Evolutionary conservation across 192 early-diverging fungal genomes (phyloP), one percentile per base, ranked within the genome.

Genomic region (Geranomyces michiganensis): DNA sequence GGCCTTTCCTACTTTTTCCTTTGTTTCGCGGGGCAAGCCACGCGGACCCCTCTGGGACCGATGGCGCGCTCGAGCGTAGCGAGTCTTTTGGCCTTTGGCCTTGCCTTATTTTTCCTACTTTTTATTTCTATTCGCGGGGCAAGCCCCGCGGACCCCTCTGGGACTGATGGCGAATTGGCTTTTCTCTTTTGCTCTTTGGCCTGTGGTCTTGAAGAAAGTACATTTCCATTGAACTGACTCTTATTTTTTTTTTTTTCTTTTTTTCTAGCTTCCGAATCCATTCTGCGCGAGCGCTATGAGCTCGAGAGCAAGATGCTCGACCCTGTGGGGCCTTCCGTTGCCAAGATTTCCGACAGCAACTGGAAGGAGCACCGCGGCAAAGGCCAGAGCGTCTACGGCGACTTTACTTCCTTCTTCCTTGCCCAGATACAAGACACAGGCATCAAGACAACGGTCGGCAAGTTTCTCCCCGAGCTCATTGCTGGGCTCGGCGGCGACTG

Each of bases 321-420:
- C 53, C 67, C 67, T 15, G 53, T 56, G 24, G 49, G 67, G 0
- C 49, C 47, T 31, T 43, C 47, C 67, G 24, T n/a, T 33, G 53
- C 27, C 53, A 33, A 36, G 17, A 68, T 68, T 49, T 24, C 22
- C 51, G 67, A 26, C 10, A 36, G 26, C 49, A 68, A 68, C 49
- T 68, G 67, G 67, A 68, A 53, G 8, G 67, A 68, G 13, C 41
- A 56, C 30, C 67, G 60, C 53, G 67, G 67, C 67, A 68, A 56
- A 31, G 67, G 67, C 48, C 49, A 51, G 29, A 33, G 49, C 32
- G 17, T 36, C 27, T 68, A 68, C 53, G 47, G 21, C 33, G 49
- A 43, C 0, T 68, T 36, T 41, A 41, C 67, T 27, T 8, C 41
- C 21, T 68, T 68, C 49, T 68, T 68, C 47, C 53, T 68, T 13